A percentile compares a stretch with the other conserved stretches of the same genome.
Evolutionary conservation across 257 asterid genomes (phyloP).

Genomic region (Solanum gracilifrons): DNA sequence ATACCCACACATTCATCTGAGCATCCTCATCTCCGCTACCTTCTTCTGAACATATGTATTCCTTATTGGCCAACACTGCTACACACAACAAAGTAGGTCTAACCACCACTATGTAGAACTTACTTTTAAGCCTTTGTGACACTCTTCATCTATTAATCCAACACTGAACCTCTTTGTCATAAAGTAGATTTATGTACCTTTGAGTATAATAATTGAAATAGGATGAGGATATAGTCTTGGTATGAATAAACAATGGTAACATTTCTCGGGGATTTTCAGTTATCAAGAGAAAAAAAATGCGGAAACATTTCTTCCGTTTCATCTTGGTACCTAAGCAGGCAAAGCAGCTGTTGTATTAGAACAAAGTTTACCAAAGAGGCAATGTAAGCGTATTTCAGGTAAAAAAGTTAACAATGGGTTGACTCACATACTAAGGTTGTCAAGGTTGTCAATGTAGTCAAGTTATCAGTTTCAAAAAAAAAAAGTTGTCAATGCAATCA

Average conservation of each 20-base stretch:
- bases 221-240: neutral
- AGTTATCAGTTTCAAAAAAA: no score
- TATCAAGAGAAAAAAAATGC: neutral
- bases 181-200: neutral
- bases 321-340: neutral
- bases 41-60: neutral
- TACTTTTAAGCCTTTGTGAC: neutral
- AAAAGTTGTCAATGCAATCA: neutral
- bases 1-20: neutral
- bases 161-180: neutral
- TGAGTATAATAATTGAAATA: neutral
- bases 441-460: neutral
- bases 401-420: neutral
- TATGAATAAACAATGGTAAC: neutral
- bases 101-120: neutral
- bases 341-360: neutral
- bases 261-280: neutral
- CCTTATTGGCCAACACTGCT: neutral
- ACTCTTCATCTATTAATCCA: neutral
- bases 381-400: neutral
- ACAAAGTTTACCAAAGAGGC: neutral
- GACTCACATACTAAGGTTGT: no score
- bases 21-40: neutral
- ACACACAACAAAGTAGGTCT: neutral
- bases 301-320: neutral